These are phyloP conservation scores for Plasmodium blacklocki DNA, from an alignment of 169 alveolate species.

Conservation along the genomic window DNA sequence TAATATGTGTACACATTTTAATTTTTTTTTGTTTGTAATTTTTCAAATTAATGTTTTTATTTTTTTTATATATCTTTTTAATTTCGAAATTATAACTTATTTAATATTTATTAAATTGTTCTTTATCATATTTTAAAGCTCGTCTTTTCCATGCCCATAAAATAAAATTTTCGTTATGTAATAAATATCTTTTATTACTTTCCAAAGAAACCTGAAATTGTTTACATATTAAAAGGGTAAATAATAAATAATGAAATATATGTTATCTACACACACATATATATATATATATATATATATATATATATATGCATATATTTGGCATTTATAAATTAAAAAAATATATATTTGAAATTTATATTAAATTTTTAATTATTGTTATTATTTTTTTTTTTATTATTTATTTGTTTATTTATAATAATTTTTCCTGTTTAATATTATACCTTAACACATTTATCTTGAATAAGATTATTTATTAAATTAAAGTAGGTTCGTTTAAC, in stretches of 20 bases:
- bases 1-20: too few relatives aligned
- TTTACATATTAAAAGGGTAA: not conserved
- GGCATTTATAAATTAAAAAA: not conserved
- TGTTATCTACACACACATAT: not conserved
- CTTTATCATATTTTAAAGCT: constrained; percentile 45
- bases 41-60: not conserved
- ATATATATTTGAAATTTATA: not conserved
- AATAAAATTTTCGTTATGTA: constrained; percentile 60
- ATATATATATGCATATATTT: constrained; percentile 4
- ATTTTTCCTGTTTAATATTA: constrained; percentile 3
- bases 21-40: too few relatives aligned
- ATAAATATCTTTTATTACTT: constrained; percentile 61
- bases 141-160: constrained; percentile 77
- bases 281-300: constrained; percentile 4
- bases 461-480: constrained; percentile 66
- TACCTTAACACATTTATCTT: constrained; percentile 76
- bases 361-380: too few relatives aligned
- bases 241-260: not conserved
- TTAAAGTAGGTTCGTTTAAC: constrained; percentile 64
- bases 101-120: constrained; percentile 50
- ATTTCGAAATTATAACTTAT: too few relatives aligned
- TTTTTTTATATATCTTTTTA: too few relatives aligned
- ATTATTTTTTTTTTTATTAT: not conserved
- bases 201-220: constrained; percentile 27
- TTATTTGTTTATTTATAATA: constrained; percentile 8